These are phyloP conservation scores for Nothophaeocryptopus gaeumannii DNA, from an alignment of 2,329 filamentous ascomycete species.

Conservation along the genomic window DNA sequence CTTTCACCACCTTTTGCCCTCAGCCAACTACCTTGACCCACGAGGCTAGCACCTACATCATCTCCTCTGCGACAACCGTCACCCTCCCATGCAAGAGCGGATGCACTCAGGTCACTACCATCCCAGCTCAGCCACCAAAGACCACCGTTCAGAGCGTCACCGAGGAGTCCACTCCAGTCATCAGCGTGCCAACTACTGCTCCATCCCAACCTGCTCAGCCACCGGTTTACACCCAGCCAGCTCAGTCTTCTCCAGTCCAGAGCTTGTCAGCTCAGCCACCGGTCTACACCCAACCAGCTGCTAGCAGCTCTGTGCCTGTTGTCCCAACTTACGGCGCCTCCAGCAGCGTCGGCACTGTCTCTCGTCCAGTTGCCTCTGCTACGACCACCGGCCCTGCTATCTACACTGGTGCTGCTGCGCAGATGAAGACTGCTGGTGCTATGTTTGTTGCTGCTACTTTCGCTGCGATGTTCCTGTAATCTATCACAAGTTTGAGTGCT, in stretches of 20 bases:
- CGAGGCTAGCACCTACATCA: constrained; percentile 64
- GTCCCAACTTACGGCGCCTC: neutral
- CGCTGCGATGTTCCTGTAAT: constrained; percentile 14
- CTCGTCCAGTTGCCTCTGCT: constrained; percentile 2
- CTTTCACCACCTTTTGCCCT: constrained; percentile 70
- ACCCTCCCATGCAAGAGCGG: constrained; percentile 22
- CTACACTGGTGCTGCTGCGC: constrained; percentile 15
- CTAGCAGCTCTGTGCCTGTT: constrained; percentile 1
- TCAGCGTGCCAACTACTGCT: neutral
- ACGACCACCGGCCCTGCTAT: neutral
- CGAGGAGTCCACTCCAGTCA: neutral
- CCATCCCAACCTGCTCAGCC: constrained; percentile 1
- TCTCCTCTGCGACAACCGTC: constrained; percentile 46
- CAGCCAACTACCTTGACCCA: constrained; percentile 62
- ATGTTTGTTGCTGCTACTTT: constrained; percentile 10
- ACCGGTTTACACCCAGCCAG: constrained; percentile 1
- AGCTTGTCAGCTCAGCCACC: constrained; percentile 3
- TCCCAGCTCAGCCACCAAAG: neutral
- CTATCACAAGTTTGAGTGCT: neutral
- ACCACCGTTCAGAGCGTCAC: neutral
- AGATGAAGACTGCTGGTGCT: constrained; percentile 7
- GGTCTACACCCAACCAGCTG: neutral
- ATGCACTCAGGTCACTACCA: constrained; percentile 11
- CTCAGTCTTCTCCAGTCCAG: constrained; percentile 1
- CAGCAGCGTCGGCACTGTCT: neutral